Evolutionary conservation across 2,329 filamentous ascomycete species (phyloP).

Genomic region (Dothistroma pini): DNA sequence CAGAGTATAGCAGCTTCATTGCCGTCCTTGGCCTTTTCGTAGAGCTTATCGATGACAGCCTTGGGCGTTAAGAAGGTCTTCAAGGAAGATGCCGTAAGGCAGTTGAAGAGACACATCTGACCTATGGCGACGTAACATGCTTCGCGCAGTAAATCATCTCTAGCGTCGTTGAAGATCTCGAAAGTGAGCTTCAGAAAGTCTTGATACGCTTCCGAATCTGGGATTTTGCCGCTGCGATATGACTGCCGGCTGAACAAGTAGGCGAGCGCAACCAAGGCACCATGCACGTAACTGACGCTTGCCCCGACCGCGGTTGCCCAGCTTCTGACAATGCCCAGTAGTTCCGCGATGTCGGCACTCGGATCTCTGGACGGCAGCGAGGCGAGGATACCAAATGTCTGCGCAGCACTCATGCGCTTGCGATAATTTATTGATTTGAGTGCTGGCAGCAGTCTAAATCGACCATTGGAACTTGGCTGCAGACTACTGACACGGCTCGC

Average conservation of each 20-base stretch:
- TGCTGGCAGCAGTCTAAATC: constrained; percentile 52
- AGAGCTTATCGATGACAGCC: constrained; percentile 58
- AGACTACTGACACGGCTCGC: constrained; percentile 51
- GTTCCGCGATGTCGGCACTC: constrained; percentile 42
- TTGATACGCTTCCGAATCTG: constrained; percentile 21
- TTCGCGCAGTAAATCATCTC: constrained; percentile 56
- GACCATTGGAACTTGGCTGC: constrained; percentile 35
- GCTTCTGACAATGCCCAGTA: constrained; percentile 32
- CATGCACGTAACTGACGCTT: constrained; percentile 57
- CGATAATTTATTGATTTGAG: constrained; percentile 69
- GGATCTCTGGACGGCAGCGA: constrained; percentile 53
- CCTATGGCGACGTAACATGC: constrained; percentile 57
- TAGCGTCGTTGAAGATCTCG: constrained; percentile 51
- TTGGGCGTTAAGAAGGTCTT: constrained; percentile 19
- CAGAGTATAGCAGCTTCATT: constrained; percentile 79
- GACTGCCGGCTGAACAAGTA: constrained; percentile 56
- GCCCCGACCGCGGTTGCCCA: constrained; percentile 61
- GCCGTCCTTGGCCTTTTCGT: constrained; percentile 68
- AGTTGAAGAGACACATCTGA: constrained; percentile 58
- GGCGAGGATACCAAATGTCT: constrained; percentile 70
- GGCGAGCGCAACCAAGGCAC: constrained; percentile 56
- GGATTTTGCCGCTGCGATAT: constrained; percentile 41
- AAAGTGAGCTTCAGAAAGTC: constrained; percentile 46
- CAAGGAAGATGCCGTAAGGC: constrained; percentile 46
- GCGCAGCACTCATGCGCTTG: constrained; percentile 63